phyloP scores from a whole-genome alignment of 495 filamentous ascomycete species.

The Hypoxylon trugodes region DNA sequence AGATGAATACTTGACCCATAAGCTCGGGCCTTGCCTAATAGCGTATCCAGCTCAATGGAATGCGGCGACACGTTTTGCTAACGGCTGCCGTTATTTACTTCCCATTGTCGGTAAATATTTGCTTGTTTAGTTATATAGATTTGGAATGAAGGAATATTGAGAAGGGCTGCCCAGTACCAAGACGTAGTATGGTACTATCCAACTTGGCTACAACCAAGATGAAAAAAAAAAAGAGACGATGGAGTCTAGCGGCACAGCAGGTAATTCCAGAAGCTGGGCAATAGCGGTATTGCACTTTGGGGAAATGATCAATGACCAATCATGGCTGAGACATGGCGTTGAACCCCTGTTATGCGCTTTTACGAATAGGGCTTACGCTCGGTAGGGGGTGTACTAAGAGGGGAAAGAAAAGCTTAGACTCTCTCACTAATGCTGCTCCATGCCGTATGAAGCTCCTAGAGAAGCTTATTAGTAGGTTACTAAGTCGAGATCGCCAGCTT shows the following conservation, averaged over 20 bases:
- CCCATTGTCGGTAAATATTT: not conserved
- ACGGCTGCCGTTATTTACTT: not conserved
- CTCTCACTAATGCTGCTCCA: no score
- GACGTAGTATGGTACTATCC: not conserved
- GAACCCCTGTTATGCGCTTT: conserved; percentile 23
- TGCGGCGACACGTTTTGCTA: not conserved
- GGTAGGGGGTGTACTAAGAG: not conserved
- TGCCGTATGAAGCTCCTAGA: no score
- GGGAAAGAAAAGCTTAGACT: no score
- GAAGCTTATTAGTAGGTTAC: no score
- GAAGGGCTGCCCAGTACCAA: not conserved
- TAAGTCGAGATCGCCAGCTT: no score
- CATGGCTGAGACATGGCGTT: conserved; percentile 14
- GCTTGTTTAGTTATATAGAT: conserved; percentile 3
- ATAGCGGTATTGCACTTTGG: not conserved
- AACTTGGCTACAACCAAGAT: not conserved
- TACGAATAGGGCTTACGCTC: conserved; percentile 25
- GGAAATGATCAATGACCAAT: conserved; percentile 1
- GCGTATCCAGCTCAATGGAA: conserved; percentile 16
- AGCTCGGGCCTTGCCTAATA: not conserved
- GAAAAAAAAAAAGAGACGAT: not conserved
- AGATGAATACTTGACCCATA: not conserved
- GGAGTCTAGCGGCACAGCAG: not conserved
- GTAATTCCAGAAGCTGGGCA: conserved; percentile 10
- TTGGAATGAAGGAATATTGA: conserved; percentile 1